Conservation (phyloP, 768 basidiomycete species). For the Xerocomellus intermedius region DNA sequence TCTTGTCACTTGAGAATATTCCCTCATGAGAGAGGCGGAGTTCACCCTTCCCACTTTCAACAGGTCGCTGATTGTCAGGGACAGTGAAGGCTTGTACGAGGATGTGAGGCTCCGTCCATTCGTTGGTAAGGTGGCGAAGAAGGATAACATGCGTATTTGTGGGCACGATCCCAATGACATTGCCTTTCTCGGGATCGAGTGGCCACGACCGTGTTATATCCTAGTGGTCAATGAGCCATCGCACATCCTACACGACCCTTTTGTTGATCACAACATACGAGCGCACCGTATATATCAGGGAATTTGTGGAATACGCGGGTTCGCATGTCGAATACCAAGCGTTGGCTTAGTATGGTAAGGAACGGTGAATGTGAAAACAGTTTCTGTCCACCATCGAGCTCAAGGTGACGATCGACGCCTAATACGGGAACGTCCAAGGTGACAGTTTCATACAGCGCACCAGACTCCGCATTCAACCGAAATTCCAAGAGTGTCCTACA, state of each 20-base stretch:
- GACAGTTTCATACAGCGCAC: not conserved
- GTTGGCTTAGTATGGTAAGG: too few species aligned
- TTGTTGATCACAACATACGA: not conserved
- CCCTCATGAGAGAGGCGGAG: not conserved
- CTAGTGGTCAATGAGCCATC: not conserved
- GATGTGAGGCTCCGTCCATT: too few species aligned
- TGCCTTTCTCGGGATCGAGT: not conserved
- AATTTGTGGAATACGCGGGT: not conserved
- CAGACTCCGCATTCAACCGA: not conserved
- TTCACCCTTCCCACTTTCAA: not conserved
- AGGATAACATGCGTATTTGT: not conserved
- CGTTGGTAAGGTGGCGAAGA: too few species aligned
- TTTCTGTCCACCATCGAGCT: too few species aligned
- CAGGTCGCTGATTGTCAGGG: not conserved
- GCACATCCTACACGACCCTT: too few species aligned
- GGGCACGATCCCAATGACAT: not conserved
- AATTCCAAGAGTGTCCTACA: not conserved
- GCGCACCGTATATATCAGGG: not conserved
- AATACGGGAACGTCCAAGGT: not conserved
- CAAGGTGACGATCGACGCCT: too few species aligned
- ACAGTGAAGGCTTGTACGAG: too few species aligned
- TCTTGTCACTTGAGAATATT: too few species aligned
- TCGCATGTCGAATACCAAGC: not conserved
- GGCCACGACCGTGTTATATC: not conserved
- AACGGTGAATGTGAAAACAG: too few species aligned